Evolutionary conservation across 2,329 filamentous ascomycete genomes (phyloP).

Genomic region (Thelonectria rubi): DNA sequence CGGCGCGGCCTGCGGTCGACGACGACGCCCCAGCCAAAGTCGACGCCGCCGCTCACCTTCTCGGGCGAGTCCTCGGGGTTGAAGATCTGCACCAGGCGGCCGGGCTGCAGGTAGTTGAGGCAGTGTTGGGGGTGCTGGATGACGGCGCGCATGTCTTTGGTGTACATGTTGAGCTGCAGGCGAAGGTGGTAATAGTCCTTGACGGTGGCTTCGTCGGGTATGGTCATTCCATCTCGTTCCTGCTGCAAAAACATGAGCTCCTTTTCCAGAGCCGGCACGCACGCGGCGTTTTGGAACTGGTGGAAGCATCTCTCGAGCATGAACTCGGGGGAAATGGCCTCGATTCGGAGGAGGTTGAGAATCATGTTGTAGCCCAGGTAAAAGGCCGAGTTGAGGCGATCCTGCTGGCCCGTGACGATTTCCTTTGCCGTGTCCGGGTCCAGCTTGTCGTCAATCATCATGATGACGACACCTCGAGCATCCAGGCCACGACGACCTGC

Average conservation of each 20-base stretch:
- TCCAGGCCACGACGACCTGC: constrained; percentile 97
- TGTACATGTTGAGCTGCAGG: constrained; percentile 83
- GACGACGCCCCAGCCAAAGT: constrained; percentile 96
- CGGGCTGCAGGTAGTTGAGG: constrained; percentile 83
- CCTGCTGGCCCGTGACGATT: constrained; percentile 95
- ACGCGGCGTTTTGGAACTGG: constrained; percentile 96
- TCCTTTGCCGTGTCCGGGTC: constrained; percentile 93
- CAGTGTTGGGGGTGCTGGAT: constrained; percentile 93
- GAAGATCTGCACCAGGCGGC: constrained; percentile 88
- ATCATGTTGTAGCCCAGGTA: constrained; percentile 99
- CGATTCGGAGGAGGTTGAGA: constrained; percentile 93
- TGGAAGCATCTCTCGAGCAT: constrained; percentile 99
- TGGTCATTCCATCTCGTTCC: constrained; percentile 76
- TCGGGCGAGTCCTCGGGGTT: constrained; percentile 64
- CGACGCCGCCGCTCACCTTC: constrained; percentile 53
- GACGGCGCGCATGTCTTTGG: constrained; percentile 88
- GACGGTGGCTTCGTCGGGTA: constrained; percentile 86
- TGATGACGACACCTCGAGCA: constrained; percentile 97
- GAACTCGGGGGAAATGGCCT: constrained; percentile 97
- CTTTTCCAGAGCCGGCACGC: constrained; percentile 83
- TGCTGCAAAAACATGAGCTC: constrained; percentile 82
- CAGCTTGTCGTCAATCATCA: constrained; percentile 98
- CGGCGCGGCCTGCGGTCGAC: constrained; percentile 76
- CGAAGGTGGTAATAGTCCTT: constrained; percentile 94
- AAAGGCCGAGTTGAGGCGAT: constrained; percentile 97